Conservation (phyloP, 441 rosid genomes). For the Mallotus repandus region DNA sequence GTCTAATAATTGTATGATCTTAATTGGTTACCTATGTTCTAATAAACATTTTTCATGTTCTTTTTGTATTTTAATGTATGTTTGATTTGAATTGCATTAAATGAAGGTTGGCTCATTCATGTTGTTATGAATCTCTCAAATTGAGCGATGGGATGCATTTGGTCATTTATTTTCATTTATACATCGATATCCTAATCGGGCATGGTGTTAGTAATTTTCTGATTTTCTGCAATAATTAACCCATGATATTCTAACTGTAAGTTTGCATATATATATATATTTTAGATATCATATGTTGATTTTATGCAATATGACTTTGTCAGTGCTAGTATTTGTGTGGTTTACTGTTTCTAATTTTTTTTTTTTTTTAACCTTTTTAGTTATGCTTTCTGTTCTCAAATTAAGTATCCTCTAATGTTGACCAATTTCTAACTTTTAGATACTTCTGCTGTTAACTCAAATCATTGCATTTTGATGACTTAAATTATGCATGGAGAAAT, state of each 20-base stretch:
- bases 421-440: not conserved
- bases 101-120: not conserved
- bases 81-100: not conserved
- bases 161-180: not conserved
- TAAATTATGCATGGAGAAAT: not conserved
- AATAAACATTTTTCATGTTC: not conserved
- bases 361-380: not conserved
- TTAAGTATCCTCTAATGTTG: not conserved
- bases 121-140: not conserved
- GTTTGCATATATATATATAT: slow-evolving; percentile 23
- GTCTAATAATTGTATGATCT: not conserved
- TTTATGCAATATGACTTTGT: not conserved
- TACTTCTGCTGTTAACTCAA: not conserved
- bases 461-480: not conserved
- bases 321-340: not conserved
- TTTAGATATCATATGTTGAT: slow-evolving; percentile 1
- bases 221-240: slow-evolving; percentile 29
- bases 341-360: not conserved
- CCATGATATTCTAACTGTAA: slow-evolving; percentile 34
- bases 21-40: too few relatives aligned
- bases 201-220: slow-evolving; percentile 33
- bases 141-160: not conserved
- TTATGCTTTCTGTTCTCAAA: not conserved
- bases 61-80: too few relatives aligned
- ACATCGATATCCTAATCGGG: slow-evolving; percentile 19